Base-by-base conservation (phyloP, 352 stramenopile genomes). In the Phytophthora rubi region DNA sequence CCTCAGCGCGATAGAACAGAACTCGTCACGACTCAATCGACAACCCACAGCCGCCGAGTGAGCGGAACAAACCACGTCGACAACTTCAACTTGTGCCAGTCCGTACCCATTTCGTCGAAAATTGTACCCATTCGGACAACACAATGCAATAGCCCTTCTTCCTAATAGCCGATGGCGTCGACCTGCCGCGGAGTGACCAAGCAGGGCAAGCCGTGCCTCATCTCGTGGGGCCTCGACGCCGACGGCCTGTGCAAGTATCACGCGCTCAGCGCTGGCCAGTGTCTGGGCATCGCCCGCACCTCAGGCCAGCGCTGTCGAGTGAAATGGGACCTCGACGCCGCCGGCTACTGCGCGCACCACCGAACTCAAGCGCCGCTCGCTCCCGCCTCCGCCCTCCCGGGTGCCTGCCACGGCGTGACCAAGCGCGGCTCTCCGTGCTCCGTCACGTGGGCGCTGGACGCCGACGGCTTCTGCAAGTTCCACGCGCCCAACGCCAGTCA, bases 181-280 rank as follows among this genome's bases (percentile, higher is more conserved):
- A 12, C 58, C 28, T 76, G 64, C 9, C 59, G 28, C n/a, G 69
- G 69, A 8, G 59, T 67, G 6, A 71, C 64, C 35, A 76, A 73
- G 63, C 57, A 51, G 8, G 59, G 48, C 53, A 8, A 30, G 1
- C 69, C 59, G 6, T 81, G 73, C 66, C 52, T 59, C 62, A 63
- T 68, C 59, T 53, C 49, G 16, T 71, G 32, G 44, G 59, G 51
- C 4, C 65, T 77, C 37, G 51, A 52, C 44, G 0, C 32, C 12
- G 15, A 57, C 21, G 60, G 70, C 23, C 78, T 67, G 62, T 81
- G 73, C 55, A 77, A 78, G 32, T 77, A 68, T 44, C 73, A 81
- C 62, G 30, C 18, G 1, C 70, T 65, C 0, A n/a, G 55, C 21
- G 65, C 70, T 6, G 28, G 16, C 8, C 74, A 75, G 28, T 81